phyloP scores from a whole-genome alignment of 108 stramenopile species.

The Chaetoceros muelleri region DNA sequence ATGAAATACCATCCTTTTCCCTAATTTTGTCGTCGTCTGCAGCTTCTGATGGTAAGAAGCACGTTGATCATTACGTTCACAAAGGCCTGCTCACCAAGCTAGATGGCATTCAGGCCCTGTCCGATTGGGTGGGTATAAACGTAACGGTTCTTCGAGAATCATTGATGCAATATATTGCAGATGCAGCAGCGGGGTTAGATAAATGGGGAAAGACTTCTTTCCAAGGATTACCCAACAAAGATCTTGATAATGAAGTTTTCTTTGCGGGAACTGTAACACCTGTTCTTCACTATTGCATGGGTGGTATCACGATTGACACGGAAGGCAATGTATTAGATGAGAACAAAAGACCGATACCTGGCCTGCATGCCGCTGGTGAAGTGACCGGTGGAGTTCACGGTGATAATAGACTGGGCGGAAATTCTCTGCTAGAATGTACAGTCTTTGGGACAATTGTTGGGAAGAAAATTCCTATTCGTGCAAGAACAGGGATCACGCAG shows the following conservation, averaged over 20 bases:
- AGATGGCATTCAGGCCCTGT: slow-evolving; percentile 58
- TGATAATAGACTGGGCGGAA: slow-evolving; percentile 76
- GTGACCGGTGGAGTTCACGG: slow-evolving; percentile 78
- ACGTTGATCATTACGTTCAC: slow-evolving; percentile 77
- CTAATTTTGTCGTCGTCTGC: slow-evolving; percentile 67
- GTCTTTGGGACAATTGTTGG: slow-evolving; percentile 88
- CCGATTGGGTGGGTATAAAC: slow-evolving; percentile 51
- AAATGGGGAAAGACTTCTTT: slow-evolving; percentile 56
- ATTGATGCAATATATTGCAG: slow-evolving; percentile 42
- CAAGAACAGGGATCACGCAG: slow-evolving; percentile 5
- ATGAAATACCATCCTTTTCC: slow-evolving; percentile 64
- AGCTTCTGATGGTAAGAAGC: slow-evolving; percentile 71
- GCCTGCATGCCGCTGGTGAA: slow-evolving; percentile 75
- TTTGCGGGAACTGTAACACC: slow-evolving; percentile 75
- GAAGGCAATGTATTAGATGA: slow-evolving; percentile 51
- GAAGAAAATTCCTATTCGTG: slow-evolving; percentile 56
- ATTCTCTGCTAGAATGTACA: slow-evolving; percentile 84
- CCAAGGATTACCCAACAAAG: slow-evolving; percentile 24
- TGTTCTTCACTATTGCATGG: slow-evolving; percentile 90
- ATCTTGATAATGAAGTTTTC: slow-evolving; percentile 49
- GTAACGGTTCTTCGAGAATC: slow-evolving; percentile 30
- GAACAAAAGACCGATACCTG: slow-evolving; percentile 31
- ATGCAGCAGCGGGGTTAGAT: slow-evolving; percentile 46
- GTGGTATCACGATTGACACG: slow-evolving; percentile 73
- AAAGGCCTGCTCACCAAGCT: slow-evolving; percentile 69